Percentiles rank a stretch among this genome's conserved stretches.
These are phyloP conservation scores for Hymenoscyphus fraxineus DNA, from an alignment of 2,329 filamentous ascomycete species.

Conservation along the genomic window DNA sequence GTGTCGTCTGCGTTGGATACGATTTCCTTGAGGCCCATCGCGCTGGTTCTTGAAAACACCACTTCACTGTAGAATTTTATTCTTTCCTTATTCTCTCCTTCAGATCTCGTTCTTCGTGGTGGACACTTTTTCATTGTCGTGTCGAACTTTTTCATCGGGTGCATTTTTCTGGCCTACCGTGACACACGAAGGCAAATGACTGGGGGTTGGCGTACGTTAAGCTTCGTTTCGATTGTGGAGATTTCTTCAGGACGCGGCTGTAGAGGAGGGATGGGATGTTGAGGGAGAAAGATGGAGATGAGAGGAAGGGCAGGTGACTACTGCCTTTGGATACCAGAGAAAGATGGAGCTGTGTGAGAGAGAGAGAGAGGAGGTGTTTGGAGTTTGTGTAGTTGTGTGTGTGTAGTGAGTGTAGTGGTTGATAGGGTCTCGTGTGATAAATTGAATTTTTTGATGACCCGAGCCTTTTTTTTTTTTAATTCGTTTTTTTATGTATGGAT, in stretches of 20 bases:
- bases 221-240: not conserved
- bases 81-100: not conserved
- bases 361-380: not conserved
- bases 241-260: not conserved
- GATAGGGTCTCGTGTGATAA: not conserved
- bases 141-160: conserved; percentile 2
- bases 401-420: not conserved
- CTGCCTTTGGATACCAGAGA: not conserved
- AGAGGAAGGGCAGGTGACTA: not conserved
- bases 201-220: not conserved
- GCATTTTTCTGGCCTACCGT: not conserved
- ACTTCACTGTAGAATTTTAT: not conserved
- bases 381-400: not conserved
- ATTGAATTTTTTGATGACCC: no score
- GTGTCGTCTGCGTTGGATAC: conserved; percentile 1
- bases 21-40: not conserved
- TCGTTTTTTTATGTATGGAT: no score
- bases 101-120: not conserved
- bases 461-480: no score
- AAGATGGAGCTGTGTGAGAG: no score
- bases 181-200: not conserved
- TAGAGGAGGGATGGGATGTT: not conserved
- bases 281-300: not conserved
- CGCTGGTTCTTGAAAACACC: not conserved
- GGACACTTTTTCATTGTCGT: not conserved